Conservation (phyloP, 768 basidiomycete species). For the Pluteus cervinus region DNA sequence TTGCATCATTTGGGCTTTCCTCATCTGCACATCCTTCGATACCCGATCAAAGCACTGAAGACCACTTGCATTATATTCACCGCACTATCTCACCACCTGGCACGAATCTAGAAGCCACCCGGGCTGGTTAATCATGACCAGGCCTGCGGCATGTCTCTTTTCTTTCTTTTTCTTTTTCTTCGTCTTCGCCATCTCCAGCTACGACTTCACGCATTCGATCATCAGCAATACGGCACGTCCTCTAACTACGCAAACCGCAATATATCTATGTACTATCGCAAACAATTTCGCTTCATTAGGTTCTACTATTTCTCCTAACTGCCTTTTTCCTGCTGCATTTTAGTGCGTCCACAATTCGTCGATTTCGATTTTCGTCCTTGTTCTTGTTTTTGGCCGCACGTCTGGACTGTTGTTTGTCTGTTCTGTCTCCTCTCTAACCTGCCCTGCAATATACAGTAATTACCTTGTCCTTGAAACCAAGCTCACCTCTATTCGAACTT, state of each 20-base stretch:
- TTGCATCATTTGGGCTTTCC: conserved; percentile 32
- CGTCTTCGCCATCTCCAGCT: conserved; percentile 17
- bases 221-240: conserved; percentile 17
- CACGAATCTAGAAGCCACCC: conserved; percentile 40
- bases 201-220: conserved; percentile 18
- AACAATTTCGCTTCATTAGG: too few species aligned
- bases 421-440: too few species aligned
- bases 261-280: conserved; percentile 26
- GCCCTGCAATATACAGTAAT: too few species aligned
- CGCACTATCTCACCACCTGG: conserved; percentile 24
- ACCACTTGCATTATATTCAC: conserved; percentile 27
- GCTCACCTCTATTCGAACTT: too few species aligned
- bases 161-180: conserved; percentile 14
- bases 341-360: too few species aligned
- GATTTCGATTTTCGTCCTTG: too few species aligned
- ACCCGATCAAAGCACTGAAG: conserved; percentile 31
- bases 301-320: too few species aligned
- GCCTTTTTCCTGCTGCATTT: too few species aligned
- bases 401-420: too few species aligned
- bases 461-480: too few species aligned
- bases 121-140: conserved; percentile 32
- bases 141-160: conserved; percentile 12
- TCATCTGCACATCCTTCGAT: conserved; percentile 26
- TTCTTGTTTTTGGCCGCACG: too few species aligned
- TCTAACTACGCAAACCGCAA: conserved; percentile 16